phyloP scores from a whole-genome alignment of 768 basidiomycete species.

The Suillus clintonianus region DNA sequence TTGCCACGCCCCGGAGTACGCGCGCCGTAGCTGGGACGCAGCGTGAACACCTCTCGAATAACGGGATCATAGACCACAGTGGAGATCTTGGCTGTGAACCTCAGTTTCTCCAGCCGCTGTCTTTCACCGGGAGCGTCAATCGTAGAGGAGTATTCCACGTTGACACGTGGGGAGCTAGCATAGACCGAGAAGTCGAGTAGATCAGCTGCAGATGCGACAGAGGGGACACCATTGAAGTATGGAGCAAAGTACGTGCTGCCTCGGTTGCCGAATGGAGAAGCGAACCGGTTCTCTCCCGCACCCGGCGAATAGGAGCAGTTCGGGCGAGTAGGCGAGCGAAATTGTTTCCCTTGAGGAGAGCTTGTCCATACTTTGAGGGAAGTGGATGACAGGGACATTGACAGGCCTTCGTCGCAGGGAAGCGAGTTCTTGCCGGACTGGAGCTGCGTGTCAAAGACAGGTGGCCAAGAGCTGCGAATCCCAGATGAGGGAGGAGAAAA shows the following conservation, averaged over 20 bases:
- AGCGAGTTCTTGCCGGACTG: background rate
- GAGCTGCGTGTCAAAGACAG: background rate
- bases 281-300: background rate
- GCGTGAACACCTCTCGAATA: conserved; percentile 12
- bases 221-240: conserved; percentile 6
- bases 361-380: conserved; percentile 1
- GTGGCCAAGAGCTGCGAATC: background rate
- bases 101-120: background rate
- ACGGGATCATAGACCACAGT: conserved; percentile 6
- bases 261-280: background rate
- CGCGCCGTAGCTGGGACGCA: conserved; percentile 6
- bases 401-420: background rate
- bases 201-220: conserved; percentile 7
- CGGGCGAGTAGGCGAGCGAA: background rate
- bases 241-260: conserved; percentile 4
- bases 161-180: background rate
- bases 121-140: background rate
- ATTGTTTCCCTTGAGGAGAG: background rate
- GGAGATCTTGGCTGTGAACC: background rate
- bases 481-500: background rate
- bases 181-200: conserved; percentile 3
- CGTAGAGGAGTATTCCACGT: background rate
- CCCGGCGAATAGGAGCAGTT: background rate
- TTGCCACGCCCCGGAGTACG: conserved; percentile 11
- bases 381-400: background rate